Percentiles rank a stretch among this genome's conserved stretches.
phyloP scores from a whole-genome alignment of 371 early-diverging fungal species.

The Syncephalastrum sp. region DNA sequence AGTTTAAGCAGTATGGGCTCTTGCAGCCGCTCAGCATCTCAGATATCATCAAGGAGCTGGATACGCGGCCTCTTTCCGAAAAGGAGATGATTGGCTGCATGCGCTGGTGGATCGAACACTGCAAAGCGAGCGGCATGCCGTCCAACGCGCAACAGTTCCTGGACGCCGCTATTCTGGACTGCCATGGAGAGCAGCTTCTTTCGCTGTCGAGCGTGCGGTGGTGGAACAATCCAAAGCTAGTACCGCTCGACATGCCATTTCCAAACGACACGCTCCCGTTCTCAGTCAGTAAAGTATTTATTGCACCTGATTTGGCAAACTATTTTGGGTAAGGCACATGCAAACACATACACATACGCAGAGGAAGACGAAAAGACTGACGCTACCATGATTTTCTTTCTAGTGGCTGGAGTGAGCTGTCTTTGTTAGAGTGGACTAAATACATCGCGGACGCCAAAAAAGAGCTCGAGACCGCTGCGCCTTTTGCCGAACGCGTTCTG shows the following conservation, averaged over 20 bases:
- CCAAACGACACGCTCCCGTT: slow-evolving; percentile 66
- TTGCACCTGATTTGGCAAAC: slow-evolving; percentile 49
- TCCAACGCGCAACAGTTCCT: slow-evolving; percentile 20
- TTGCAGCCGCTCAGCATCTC: slow-evolving; percentile 43
- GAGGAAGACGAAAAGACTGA: neutral
- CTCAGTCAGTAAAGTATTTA: slow-evolving; percentile 63
- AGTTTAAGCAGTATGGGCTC: slow-evolving; percentile 43
- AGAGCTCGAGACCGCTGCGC: slow-evolving; percentile 51
- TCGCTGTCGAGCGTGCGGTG: slow-evolving; percentile 46
- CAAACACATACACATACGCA: neutral
- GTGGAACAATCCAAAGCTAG: slow-evolving; percentile 61
- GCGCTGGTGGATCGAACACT: slow-evolving; percentile 74
- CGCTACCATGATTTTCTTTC: slow-evolving; percentile 7
- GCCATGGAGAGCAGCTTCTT: slow-evolving; percentile 39
- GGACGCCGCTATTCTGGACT: slow-evolving; percentile 38
- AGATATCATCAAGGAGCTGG: slow-evolving; percentile 72
- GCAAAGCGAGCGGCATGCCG: slow-evolving; percentile 9
- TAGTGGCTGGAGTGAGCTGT: slow-evolving; percentile 58
- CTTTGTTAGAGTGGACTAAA: slow-evolving; percentile 62
- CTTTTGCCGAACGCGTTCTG: slow-evolving; percentile 69
- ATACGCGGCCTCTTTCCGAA: slow-evolving; percentile 47
- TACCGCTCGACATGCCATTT: slow-evolving; percentile 61
- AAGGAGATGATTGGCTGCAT: slow-evolving; percentile 70
- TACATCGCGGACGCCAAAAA: slow-evolving; percentile 44
- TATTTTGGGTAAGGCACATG: slow-evolving; percentile 44